Evolutionary conservation across 129 eudicot species (phyloP).

Genomic region (Kitagawia praeruptora): DNA sequence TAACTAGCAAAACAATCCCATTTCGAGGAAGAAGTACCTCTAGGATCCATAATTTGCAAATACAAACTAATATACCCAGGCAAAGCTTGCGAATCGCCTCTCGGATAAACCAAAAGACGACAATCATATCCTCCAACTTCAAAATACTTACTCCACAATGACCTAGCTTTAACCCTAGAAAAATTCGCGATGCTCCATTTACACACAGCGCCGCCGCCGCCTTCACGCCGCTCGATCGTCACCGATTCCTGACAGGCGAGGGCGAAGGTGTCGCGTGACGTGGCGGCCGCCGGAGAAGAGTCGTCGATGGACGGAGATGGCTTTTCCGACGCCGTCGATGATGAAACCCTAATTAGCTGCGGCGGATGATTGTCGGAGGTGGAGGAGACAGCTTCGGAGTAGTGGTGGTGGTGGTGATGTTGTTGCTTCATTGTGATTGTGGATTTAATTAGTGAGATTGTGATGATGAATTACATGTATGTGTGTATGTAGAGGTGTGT

Average conservation of each 20-base stretch:
- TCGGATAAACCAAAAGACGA: slow-evolving; percentile 75
- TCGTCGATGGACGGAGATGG: slow-evolving; percentile 44
- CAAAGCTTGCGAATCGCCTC: slow-evolving; percentile 87
- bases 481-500: too few relatives aligned
- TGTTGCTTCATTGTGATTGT: slow-evolving; percentile 20
- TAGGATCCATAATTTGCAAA: slow-evolving; percentile 89
- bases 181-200: slow-evolving; percentile 76
- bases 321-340: slow-evolving; percentile 53
- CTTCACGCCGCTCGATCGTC: slow-evolving; percentile 47
- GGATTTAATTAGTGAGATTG: neutral
- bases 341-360: slow-evolving; percentile 5
- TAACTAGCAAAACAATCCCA: slow-evolving; percentile 98
- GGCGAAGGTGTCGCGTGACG: slow-evolving; percentile 10
- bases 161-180: slow-evolving; percentile 62
- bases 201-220: slow-evolving; percentile 59
- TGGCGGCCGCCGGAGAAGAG: slow-evolving; percentile 17
- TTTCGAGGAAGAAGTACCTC: slow-evolving; percentile 59
- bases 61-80: slow-evolving; percentile 81
- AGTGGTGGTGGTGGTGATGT: neutral
- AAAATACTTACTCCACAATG: slow-evolving; percentile 94
- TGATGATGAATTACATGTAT: neutral
- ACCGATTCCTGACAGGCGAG: slow-evolving; percentile 46
- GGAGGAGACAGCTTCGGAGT: slow-evolving; percentile 26
- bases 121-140: slow-evolving; percentile 98
- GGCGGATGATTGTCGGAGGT: slow-evolving; percentile 18